Conservation (phyloP, 1,284 basidiomycete genomes). For the Moesziomyces globuligerus region DNA sequence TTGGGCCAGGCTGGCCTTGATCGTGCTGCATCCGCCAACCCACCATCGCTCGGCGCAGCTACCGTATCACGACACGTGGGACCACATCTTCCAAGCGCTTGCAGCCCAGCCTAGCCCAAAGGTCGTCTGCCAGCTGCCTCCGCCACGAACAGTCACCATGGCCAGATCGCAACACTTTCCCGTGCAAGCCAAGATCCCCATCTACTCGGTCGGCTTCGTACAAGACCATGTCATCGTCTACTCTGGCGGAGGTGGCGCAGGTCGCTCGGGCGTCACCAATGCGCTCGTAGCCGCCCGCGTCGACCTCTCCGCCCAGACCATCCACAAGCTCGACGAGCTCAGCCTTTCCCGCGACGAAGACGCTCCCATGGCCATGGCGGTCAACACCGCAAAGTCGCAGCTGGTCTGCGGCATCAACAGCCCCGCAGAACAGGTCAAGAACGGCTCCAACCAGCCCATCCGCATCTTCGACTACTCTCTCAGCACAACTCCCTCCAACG, state of each 20-base stretch:
- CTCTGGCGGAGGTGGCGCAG: slow-evolving; percentile 63
- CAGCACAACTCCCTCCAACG: too few species aligned
- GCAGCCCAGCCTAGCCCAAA: too few species aligned
- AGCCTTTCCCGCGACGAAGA: slow-evolving; percentile 60
- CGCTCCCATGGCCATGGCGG: slow-evolving; percentile 63
- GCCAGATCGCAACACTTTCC: slow-evolving; percentile 49
- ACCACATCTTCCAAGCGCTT: neutral
- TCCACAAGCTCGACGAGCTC: slow-evolving; percentile 44
- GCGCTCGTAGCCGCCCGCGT: slow-evolving; percentile 50
- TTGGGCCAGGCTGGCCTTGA: too few species aligned
- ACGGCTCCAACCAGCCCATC: slow-evolving; percentile 50
- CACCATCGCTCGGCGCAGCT: too few species aligned
- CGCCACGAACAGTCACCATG: slow-evolving; percentile 14
- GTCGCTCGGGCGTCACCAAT: slow-evolving; percentile 62
- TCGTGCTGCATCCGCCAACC: too few species aligned
- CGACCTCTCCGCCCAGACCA: slow-evolving; percentile 22
- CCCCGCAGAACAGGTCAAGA: slow-evolving; percentile 27
- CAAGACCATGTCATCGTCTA: slow-evolving; percentile 56
- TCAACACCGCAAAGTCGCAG: slow-evolving; percentile 32
- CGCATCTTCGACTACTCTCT: slow-evolving; percentile 52
- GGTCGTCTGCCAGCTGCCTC: too few species aligned
- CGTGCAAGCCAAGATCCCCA: slow-evolving; percentile 52
- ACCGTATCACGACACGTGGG: too few species aligned
- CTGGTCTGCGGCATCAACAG: slow-evolving; percentile 63
- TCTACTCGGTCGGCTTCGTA: slow-evolving; percentile 62